Base-by-base conservation (phyloP, 768 basidiomycete genomes). In the Cystobasidiopsis lactophilus region DNA sequence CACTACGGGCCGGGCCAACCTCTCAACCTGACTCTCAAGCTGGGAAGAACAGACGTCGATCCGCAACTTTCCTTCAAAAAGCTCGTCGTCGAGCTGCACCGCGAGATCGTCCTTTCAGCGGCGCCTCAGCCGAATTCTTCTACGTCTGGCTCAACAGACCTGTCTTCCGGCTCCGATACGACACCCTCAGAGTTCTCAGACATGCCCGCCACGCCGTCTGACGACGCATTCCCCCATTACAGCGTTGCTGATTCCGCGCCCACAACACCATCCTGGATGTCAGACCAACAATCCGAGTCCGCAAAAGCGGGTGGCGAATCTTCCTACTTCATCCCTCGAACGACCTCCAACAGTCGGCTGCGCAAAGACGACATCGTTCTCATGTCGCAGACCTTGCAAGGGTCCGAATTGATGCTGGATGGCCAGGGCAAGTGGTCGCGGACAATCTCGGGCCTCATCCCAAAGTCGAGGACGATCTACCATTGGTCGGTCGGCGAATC, bases 401-500 rank as follows among this genome's bases (percentile, higher is more conserved):
- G 18, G 23, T 27, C 38, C 21, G 55, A 49, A 24, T 27, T 46
- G 23, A 3, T 13, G 7, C 29, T 44, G 4, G 27, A 31, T 5
- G 5, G 29, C 5, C 13, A 5, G 9, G 48, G 31, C 31, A 35
- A 4, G 9, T 54, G 45, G 33, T 18, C 29, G 23, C 18, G 53
- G n/a, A 24, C n/a, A 11, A 35, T 56, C 26, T 21, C 7, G 13
- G 41, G 43, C 11, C 7, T 24, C 39, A n/a, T 57, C 24, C 56
- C 56, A 21, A 35, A 39, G 23, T 18, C 40, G 35, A 58, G 52
- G 50, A 39, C 35, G 2, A 73, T 73, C 53, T 77, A 74, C 60
- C 75, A 79, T 19, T 85, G 83, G 80, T 74, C 81, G 9, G 73
- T 80, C 52, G 83, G 83, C 11, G 82, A 84, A 69, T 79, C 80